These are phyloP conservation scores for Cicer cuneatum DNA, from an alignment of 306 rosid genomes.

Conservation along the genomic window DNA sequence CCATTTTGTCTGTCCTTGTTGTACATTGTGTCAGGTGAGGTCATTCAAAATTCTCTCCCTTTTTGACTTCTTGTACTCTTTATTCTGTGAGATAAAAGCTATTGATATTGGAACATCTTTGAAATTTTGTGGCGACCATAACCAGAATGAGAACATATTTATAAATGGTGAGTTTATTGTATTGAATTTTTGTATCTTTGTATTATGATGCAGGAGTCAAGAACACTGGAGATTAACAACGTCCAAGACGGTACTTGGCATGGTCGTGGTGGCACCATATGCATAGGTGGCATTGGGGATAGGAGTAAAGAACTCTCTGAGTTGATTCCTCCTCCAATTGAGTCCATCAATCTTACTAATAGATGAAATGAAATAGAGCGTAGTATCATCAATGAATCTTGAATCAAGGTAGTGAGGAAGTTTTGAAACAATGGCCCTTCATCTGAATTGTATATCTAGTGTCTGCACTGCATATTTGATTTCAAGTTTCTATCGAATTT, in stretches of 20 bases:
- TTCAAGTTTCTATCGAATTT: conserved; percentile 30
- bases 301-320: conserved; percentile 60
- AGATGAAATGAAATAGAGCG: conserved; percentile 45
- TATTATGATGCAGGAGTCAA: conserved; percentile 70
- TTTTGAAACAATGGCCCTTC: conserved; percentile 24
- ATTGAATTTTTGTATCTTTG: conserved; percentile 29
- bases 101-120: background rate
- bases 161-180: background rate
- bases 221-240: conserved; percentile 95
- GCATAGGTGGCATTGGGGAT: conserved; percentile 71
- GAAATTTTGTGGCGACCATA: conserved; percentile 5
- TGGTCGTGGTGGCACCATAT: conserved; percentile 87
- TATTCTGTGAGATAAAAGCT: background rate
- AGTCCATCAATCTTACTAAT: conserved; percentile 51
- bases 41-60: conserved; percentile 36
- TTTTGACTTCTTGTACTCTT: background rate
- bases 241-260: conserved; percentile 98
- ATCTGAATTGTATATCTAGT: conserved; percentile 27
- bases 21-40: conserved; percentile 65
- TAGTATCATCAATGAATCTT: conserved; percentile 39
- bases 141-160: conserved; percentile 21
- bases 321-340: conserved; percentile 65
- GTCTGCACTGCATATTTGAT: conserved; percentile 17
- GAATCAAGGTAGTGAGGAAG: conserved; percentile 41
- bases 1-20: conserved; percentile 62